Percentiles rank a stretch among this genome's conserved stretches.
phyloP scores from a whole-genome alignment of 768 basidiomycete genomes.

The Leccinum pellstonianum region DNA sequence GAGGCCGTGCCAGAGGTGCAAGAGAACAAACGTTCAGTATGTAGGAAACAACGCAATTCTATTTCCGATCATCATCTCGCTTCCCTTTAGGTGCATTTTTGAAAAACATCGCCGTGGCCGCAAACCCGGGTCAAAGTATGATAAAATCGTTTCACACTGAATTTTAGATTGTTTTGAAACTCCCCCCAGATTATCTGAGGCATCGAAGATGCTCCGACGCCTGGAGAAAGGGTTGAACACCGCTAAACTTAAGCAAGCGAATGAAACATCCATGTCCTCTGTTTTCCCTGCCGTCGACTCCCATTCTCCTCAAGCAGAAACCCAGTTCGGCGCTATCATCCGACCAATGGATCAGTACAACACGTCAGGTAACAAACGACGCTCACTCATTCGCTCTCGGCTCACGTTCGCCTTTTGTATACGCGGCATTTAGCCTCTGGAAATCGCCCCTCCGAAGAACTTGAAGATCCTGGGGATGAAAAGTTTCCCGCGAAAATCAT shows the following conservation, averaged over 20 bases:
- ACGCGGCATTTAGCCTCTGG: constrained; percentile 21
- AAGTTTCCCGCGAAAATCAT: constrained; percentile 78
- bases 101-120: constrained; percentile 88
- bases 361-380: constrained; percentile 25
- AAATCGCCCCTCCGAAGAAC: constrained; percentile 27
- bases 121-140: constrained; percentile 87
- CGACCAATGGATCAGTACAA: constrained; percentile 31
- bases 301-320: constrained; percentile 23
- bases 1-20: constrained; percentile 80
- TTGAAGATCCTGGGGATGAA: constrained; percentile 61
- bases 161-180: constrained; percentile 4
- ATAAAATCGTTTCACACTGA: constrained; percentile 14
- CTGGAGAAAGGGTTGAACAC: constrained; percentile 80
- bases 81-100: constrained; percentile 63
- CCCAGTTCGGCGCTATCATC: constrained; percentile 31
- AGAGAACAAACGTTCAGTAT: constrained; percentile 74
- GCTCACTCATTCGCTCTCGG: background rate
- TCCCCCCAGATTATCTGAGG: constrained; percentile 69
- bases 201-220: constrained; percentile 85
- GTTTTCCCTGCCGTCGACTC: constrained; percentile 35
- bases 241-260: constrained; percentile 67
- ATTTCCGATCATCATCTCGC: constrained; percentile 9
- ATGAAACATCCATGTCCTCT: constrained; percentile 32
- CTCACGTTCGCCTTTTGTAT: constrained; percentile 4
- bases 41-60: constrained; percentile 26